Evolutionary conservation across 345 rosid species (phyloP).

Genomic region (Citrus inodora): DNA sequence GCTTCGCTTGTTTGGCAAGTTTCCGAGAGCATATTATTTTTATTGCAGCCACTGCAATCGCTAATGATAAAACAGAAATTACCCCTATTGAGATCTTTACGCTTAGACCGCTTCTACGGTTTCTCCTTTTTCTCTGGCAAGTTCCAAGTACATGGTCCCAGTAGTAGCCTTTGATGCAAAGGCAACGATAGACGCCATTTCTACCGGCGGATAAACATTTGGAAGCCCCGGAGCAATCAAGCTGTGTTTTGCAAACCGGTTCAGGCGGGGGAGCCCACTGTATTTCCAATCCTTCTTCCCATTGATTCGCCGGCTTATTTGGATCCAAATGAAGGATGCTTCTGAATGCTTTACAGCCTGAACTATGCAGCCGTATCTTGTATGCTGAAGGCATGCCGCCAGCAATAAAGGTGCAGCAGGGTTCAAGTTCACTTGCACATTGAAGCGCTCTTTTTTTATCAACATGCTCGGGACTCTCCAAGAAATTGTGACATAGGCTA

Average conservation of each 20-base stretch:
- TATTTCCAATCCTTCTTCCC: slow-evolving; percentile 63
- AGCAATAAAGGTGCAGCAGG: slow-evolving; percentile 51
- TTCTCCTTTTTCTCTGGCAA: slow-evolving; percentile 33
- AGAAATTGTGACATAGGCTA: slow-evolving; percentile 56
- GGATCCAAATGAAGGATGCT: slow-evolving; percentile 52
- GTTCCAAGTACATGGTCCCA: slow-evolving; percentile 38
- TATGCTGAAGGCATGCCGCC: slow-evolving; percentile 74
- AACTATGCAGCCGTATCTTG: slow-evolving; percentile 56
- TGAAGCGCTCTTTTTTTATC: slow-evolving; percentile 29
- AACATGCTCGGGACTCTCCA: slow-evolving; percentile 43
- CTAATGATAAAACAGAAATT: slow-evolving; percentile 26
- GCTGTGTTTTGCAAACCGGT: slow-evolving; percentile 38
- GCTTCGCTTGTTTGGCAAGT: slow-evolving; percentile 25
- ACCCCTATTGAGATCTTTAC: slow-evolving; percentile 34
- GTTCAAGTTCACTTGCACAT: slow-evolving; percentile 38
- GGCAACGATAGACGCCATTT: slow-evolving; percentile 38
- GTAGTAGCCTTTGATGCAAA: slow-evolving; percentile 39
- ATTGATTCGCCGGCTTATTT: slow-evolving; percentile 29
- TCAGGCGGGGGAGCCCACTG: slow-evolving; percentile 55
- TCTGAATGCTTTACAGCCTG: slow-evolving; percentile 59
- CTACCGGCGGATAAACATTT: slow-evolving; percentile 31
- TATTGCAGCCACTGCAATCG: slow-evolving; percentile 7
- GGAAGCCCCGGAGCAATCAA: slow-evolving; percentile 46
- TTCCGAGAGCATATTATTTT: slow-evolving; percentile 15
- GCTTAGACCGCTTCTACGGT: slow-evolving; percentile 8